Conservation (phyloP, 345 rosid species). For the Theobroma cacao region DNA sequence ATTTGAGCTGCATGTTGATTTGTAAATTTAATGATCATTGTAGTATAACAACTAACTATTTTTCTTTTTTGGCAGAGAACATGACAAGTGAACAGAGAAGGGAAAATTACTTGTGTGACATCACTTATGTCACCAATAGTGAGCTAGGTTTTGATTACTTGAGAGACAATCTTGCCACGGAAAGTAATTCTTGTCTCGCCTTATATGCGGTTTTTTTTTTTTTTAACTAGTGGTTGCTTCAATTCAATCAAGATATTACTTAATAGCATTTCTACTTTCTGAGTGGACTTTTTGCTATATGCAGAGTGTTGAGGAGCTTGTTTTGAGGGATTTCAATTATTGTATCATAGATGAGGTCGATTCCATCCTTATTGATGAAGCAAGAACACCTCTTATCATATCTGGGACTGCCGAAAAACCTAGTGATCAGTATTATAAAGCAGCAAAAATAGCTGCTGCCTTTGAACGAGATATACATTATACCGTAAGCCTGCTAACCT, state of each 20-base stretch:
- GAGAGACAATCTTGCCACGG: conserved; percentile 99
- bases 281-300: conserved; percentile 24
- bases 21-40: background rate
- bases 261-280: conserved; percentile 15
- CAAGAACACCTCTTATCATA: conserved; percentile 95
- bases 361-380: conserved; percentile 98
- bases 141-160: conserved; percentile 95
- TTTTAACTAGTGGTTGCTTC: background rate
- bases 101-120: conserved; percentile 89
- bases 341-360: conserved; percentile 96
- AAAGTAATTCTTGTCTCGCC: conserved; percentile 83
- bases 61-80: conserved; percentile 56
- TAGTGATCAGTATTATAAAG: conserved; percentile 87
- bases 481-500: conserved; percentile 51
- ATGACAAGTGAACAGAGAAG: conserved; percentile 92
- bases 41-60: conserved; percentile 9
- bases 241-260: conserved; percentile 4
- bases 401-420: conserved; percentile 98
- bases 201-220: conserved; percentile 25
- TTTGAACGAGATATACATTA: conserved; percentile 93
- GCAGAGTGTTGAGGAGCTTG: conserved; percentile 96
- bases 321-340: conserved; percentile 85
- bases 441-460: conserved; percentile 84
- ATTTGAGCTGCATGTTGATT: conserved; percentile 5
- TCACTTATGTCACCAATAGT: conserved; percentile 93